phyloP scores from a whole-genome alignment of 2,329 filamentous ascomycete genomes.

The Bipolaris victoriae region DNA sequence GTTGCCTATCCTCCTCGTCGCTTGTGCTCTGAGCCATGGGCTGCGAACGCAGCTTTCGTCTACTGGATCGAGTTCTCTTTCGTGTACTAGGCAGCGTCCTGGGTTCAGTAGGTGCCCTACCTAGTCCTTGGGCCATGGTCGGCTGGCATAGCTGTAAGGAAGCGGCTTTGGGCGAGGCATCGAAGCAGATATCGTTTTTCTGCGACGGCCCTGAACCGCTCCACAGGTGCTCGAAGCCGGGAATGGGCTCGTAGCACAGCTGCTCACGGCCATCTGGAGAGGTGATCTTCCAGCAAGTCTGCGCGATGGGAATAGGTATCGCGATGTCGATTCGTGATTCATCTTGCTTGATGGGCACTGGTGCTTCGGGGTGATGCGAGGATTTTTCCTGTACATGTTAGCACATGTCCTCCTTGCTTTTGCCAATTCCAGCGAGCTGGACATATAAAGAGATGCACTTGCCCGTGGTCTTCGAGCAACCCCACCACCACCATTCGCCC shows the following conservation, averaged over 20 bases:
- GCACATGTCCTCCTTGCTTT: slow-evolving; percentile 3
- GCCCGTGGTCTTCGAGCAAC: not conserved
- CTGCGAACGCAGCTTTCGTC: slow-evolving; percentile 3
- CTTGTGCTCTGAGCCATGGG: not conserved
- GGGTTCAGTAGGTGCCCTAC: slow-evolving; percentile 10
- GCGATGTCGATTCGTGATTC: slow-evolving; percentile 9
- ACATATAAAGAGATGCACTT: slow-evolving; percentile 8
- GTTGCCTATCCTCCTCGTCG: slow-evolving; percentile 11
- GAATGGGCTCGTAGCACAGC: slow-evolving; percentile 28
- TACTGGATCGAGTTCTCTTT: slow-evolving; percentile 23
- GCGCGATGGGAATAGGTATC: slow-evolving; percentile 29
- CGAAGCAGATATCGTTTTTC: not conserved
- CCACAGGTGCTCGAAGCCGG: slow-evolving; percentile 37
- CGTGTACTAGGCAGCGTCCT: slow-evolving; percentile 12
- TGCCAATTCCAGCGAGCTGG: slow-evolving; percentile 7
- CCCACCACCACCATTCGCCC: not conserved
- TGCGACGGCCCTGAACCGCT: slow-evolving; percentile 4
- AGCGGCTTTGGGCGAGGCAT: not conserved
- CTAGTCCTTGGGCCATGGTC: slow-evolving; percentile 4
- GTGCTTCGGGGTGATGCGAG: not conserved
- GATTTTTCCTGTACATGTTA: slow-evolving; percentile 9
- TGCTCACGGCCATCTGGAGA: slow-evolving; percentile 30
- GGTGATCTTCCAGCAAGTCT: slow-evolving; percentile 22
- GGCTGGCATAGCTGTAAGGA: not conserved
- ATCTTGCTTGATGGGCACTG: slow-evolving; percentile 1